Conservation (phyloP, 1,139 yeast genomes). For the Suhomyces maxii region DNA sequence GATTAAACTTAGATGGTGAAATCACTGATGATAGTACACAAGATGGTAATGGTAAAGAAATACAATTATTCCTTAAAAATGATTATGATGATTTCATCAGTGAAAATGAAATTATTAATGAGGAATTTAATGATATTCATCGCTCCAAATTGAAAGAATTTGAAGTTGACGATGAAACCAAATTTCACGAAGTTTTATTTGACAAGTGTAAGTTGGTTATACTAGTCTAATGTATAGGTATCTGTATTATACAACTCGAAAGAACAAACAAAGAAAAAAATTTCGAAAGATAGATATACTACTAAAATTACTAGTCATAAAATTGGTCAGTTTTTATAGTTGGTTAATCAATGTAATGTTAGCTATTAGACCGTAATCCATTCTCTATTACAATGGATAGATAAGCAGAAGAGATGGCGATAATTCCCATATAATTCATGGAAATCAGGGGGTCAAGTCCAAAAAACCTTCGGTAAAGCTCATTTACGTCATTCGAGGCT, state of each 20-base stretch:
- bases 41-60: slow-evolving; percentile 6
- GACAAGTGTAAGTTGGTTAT: slow-evolving; percentile 50
- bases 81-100: slow-evolving; percentile 43
- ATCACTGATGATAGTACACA: not conserved
- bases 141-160: slow-evolving; percentile 27
- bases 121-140: slow-evolving; percentile 25
- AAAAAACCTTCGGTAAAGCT: too few relatives aligned
- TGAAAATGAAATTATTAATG: slow-evolving; percentile 30
- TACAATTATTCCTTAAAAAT: slow-evolving; percentile 40
- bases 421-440: too few relatives aligned
- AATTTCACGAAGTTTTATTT: slow-evolving; percentile 43
- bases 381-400: too few relatives aligned
- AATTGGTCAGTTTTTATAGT: too few relatives aligned
- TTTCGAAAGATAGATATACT: not conserved
- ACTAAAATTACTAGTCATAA: too few relatives aligned
- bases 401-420: too few relatives aligned
- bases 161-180: slow-evolving; percentile 43
- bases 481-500: too few relatives aligned
- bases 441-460: too few relatives aligned
- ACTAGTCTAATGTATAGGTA: slow-evolving; percentile 15
- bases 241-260: not conserved
- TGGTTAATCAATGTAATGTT: too few relatives aligned
- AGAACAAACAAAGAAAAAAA: not conserved
- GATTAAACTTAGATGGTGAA: slow-evolving; percentile 44
- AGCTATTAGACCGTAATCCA: too few relatives aligned